Evolutionary conservation across 768 basidiomycete genomes (phyloP), one percentile per base, ranked within the genome.

Genomic region (Mycena capillaripes): DNA sequence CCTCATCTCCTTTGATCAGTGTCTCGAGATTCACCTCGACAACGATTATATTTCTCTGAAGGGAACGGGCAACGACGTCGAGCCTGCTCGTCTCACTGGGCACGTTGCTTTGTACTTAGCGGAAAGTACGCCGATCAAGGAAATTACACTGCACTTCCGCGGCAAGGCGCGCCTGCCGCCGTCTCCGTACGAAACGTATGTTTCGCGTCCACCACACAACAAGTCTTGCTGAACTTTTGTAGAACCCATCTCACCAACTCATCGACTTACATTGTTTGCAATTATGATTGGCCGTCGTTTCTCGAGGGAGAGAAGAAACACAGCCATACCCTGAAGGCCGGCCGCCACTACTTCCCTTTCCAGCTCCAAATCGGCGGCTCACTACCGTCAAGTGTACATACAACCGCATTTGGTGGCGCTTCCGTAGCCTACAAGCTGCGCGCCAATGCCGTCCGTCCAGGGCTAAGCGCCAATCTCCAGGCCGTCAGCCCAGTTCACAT

Each of bases 201-300:
- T 86, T 25, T 12, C 23, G 12, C n/a, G 44, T 69, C 2, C 16
- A 59, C 27, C 19, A 10, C 55, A 34, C 32, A 50, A 27, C 4
- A 12, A 50, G 29, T 52, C 29, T 12, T 21, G 32, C n/a, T 66
- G 30, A 61, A 46, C 59, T 25, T 16, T 61, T 23, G 2, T 38
- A 89, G 87, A 10, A 75, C 86, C 27, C 81, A 86, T 30, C 79
- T 88, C 72, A 88, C 83, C 78, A 80, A 80, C 57, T 25, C 38
- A 12, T 80, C 89, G 69, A 89, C 87, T 21, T 93, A 91, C 77
- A 84, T 89, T 50, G 82, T 97, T 50, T 93, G 93, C 81, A 89
- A 89, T 69, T 95, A 97, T 78, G 94, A 96, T 72, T 97, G 95
- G 96, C n/a, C n/a, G n/a, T 93, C 94, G 19, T 97, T 98, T 84